A percentile compares a stretch with the other conserved stretches of the same genome.
Evolutionary conservation across 192 early-diverging fungal genomes (phyloP).

Genomic region (Coemansia sp.): DNA sequence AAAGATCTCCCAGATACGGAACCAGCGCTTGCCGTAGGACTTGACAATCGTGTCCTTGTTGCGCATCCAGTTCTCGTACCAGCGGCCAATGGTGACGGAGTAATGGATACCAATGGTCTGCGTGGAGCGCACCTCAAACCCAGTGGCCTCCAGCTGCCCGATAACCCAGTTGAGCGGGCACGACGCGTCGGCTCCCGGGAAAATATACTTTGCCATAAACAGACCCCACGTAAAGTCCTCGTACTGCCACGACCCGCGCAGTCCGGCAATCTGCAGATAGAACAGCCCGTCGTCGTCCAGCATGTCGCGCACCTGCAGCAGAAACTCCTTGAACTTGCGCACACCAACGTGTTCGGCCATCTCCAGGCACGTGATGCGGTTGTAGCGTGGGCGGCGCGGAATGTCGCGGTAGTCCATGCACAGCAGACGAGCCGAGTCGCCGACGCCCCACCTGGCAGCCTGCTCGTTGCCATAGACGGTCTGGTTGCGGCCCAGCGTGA

Average conservation of each 20-base stretch:
- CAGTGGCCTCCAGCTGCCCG: slow-evolving; percentile 88
- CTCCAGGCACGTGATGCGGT: slow-evolving; percentile 97
- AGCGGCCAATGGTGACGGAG: slow-evolving; percentile 90
- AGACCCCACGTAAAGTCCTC: slow-evolving; percentile 89
- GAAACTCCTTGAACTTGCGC: slow-evolving; percentile 85
- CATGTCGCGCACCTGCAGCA: slow-evolving; percentile 90
- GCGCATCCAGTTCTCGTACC: slow-evolving; percentile 98
- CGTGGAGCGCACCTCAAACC: slow-evolving; percentile 86
- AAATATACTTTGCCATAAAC: slow-evolving; percentile 99
- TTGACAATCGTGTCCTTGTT: slow-evolving; percentile 83
- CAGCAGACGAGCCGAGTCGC: slow-evolving; percentile 72
- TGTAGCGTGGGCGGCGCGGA: slow-evolving; percentile 79
- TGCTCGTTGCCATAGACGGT: slow-evolving; percentile 84
- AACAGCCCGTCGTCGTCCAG: slow-evolving; percentile 97
- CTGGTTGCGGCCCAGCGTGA: slow-evolving; percentile 93
- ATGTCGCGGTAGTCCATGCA: slow-evolving; percentile 99
- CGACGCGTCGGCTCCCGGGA: slow-evolving; percentile 98
- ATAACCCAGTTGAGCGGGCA: slow-evolving; percentile 94
- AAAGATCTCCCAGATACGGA: slow-evolving; percentile 98
- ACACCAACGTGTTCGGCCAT: slow-evolving; percentile 99
- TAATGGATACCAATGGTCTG: slow-evolving; percentile 98
- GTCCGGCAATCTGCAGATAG: slow-evolving; percentile 97
- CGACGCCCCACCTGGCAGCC: slow-evolving; percentile 80
- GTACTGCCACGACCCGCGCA: slow-evolving; percentile 80
- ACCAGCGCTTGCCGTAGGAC: slow-evolving; percentile 89